phyloP scores from a whole-genome alignment of 257 asterid genomes.

The Solanum medicagineum region DNA sequence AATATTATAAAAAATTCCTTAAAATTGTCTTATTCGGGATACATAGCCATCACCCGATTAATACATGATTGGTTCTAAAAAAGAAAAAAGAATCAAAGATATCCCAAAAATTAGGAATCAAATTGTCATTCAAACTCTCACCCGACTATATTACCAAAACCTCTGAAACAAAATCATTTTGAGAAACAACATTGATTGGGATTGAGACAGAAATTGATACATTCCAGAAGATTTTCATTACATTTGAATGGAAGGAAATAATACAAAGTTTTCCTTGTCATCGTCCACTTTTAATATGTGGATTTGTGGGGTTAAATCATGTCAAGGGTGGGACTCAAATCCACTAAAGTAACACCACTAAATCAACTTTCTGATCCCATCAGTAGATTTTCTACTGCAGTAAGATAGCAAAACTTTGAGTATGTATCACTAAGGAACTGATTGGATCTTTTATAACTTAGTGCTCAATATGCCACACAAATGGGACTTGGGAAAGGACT shows the following conservation, averaged over 20 bases:
- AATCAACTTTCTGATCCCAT: not conserved
- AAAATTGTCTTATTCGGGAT: no score
- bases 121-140: no score
- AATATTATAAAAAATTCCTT: no score
- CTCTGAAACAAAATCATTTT: no score
- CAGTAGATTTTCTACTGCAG: not conserved
- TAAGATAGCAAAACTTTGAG: not conserved
- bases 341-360: not conserved
- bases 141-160: no score
- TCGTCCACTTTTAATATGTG: not conserved
- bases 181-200: no score
- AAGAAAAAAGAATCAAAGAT: no score
- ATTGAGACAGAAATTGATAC: not conserved
- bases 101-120: no score
- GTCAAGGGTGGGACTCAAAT: conserved; percentile 4
- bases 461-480: not conserved
- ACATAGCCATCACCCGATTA: no score
- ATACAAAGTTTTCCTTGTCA: not conserved
- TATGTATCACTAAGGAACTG: not conserved
- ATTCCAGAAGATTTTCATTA: not conserved
- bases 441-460: not conserved
- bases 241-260: not conserved
- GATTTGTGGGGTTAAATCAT: not conserved
- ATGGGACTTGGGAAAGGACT: not conserved
- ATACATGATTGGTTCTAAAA: no score